Base-by-base conservation (phyloP, 768 basidiomycete species). In the Psilocybe azurescens region DNA sequence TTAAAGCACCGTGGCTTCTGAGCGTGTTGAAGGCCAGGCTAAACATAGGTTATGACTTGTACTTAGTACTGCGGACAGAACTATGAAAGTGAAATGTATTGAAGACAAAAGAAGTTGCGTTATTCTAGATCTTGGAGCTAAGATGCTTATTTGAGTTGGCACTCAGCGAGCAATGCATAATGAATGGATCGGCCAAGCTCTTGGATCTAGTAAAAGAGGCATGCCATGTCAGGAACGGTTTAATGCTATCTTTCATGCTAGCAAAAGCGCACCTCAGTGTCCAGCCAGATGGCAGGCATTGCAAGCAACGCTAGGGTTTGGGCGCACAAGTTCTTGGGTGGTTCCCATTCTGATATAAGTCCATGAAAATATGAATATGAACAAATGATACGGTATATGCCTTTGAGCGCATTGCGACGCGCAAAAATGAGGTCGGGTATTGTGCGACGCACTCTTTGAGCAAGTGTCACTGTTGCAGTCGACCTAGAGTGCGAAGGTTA, bases 391-490 rank as follows among this genome's bases (percentile, higher is more conserved):
- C 14, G 41, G 41, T n/a, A 44, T 10, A 44, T 44, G 63, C 69
- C 51, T 50, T 52, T 65, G 65, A 5, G 36, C 11, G 41, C 67
- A 70, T 1, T 30, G 51, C 4, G 57, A 18, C 5, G 3, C 18
- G 44, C 67, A 68, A 5, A 30, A 16, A 13, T 65, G 64, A 14
- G 32, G 33, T 5, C 49, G 48, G 24, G 30, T 29, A 16, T 54
- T 39, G 44, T 70, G 69, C n/a, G 59, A n/a, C 2, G 14, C 20
- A 61, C 86, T 87, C 58, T 77, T 68, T 7, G 68, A 72, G 58
- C 86, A 86, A 6, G 65, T 62, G 29, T 61, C 56, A 2, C 58
- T 58, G 52, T 79, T 76, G 64, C 86, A 87, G 63, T 86, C 86
- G 14, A 87, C 73, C 86, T 87, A 55, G 6, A 11, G 3, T 20